Evolutionary conservation across 2,329 filamentous ascomycete species (phyloP).

Genomic region (Xylaria multiplex): DNA sequence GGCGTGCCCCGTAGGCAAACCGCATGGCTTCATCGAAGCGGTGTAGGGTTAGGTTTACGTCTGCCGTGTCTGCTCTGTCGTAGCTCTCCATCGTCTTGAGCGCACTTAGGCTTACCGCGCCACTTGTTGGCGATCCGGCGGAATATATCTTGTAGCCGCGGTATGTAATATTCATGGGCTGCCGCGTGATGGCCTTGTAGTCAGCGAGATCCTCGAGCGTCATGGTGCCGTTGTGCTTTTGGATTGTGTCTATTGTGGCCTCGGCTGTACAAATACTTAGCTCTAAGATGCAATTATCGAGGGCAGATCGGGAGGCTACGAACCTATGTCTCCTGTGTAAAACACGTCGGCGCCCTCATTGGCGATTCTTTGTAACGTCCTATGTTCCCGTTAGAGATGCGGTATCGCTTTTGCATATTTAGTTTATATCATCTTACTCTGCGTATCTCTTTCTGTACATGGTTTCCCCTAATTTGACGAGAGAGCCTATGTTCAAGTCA

Average conservation of each 20-base stretch:
- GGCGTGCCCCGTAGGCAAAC: constrained; percentile 84
- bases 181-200: constrained; percentile 74
- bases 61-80: constrained; percentile 61
- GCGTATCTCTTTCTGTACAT: constrained; percentile 87
- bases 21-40: constrained; percentile 87
- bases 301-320: constrained; percentile 46
- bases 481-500: constrained; percentile 56
- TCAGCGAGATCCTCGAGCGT: constrained; percentile 53
- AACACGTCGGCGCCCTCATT: constrained; percentile 77
- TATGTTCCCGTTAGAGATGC: constrained; percentile 51
- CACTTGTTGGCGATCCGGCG: constrained; percentile 79
- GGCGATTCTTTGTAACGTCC: constrained; percentile 80
- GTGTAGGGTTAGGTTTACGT: constrained; percentile 77
- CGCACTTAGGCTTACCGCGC: constrained; percentile 76
- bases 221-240: constrained; percentile 81
- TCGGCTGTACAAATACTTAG: constrained; percentile 62
- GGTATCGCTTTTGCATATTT: constrained; percentile 9
- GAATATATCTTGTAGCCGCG: constrained; percentile 76
- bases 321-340: constrained; percentile 72
- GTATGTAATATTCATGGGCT: constrained; percentile 71
- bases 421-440: constrained; percentile 47
- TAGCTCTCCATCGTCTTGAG: constrained; percentile 88
- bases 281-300: constrained; percentile 33
- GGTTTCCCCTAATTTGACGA: constrained; percentile 76
- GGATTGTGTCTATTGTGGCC: constrained; percentile 75